Evolutionary conservation across 2,329 filamentous ascomycete genomes (phyloP).

Genomic region (Trichoderma guizhouense): DNA sequence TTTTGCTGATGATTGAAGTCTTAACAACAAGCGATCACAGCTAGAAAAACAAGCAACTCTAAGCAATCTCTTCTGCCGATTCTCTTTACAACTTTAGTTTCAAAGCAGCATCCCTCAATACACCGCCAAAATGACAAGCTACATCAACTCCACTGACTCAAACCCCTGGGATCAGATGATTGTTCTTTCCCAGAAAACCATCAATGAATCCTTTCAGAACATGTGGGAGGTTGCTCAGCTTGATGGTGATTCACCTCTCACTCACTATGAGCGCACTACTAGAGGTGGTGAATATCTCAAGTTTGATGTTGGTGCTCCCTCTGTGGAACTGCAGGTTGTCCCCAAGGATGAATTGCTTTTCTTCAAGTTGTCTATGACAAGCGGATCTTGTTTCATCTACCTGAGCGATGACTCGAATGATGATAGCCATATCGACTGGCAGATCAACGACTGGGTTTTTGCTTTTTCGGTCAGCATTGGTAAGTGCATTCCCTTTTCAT

Average conservation of each 20-base stretch:
- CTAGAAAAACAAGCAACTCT: not conserved
- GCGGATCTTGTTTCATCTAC: not conserved
- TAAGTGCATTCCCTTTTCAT: not conserved
- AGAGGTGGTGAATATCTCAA: not conserved
- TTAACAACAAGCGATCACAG: not conserved
- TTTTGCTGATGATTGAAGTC: not conserved
- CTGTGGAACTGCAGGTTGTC: not conserved
- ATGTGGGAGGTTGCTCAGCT: not conserved
- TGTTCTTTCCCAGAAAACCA: not conserved
- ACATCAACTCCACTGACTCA: not conserved
- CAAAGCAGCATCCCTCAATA: not conserved
- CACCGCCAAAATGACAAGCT: not conserved
- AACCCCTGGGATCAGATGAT: not conserved
- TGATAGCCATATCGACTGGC: not conserved
- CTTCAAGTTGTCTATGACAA: not conserved
- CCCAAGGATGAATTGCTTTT: not conserved
- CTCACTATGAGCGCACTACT: not conserved
- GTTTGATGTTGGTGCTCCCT: not conserved
- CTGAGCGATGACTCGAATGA: not conserved
- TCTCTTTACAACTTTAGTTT: not conserved
- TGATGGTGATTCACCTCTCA: not conserved
- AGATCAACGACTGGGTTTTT: not conserved
- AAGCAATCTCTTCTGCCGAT: not conserved
- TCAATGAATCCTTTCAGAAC: not conserved
- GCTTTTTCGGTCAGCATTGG: not conserved